These are phyloP conservation scores for Brasenia schreberi DNA, from an alignment of 164 flowering plant genomes.

Conservation along the genomic window DNA sequence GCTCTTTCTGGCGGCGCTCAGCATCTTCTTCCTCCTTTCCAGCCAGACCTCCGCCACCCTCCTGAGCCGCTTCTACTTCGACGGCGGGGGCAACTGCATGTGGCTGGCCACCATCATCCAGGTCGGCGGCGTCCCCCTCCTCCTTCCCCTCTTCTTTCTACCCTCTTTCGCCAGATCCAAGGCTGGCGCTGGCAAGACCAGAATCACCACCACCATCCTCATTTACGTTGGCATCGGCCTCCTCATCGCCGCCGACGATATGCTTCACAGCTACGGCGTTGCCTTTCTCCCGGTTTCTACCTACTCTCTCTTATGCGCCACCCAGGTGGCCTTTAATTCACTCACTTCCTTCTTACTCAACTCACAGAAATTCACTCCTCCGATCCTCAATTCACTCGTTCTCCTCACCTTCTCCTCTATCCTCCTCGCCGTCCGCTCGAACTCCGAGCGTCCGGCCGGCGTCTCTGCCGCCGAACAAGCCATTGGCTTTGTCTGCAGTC, in stretches of 20 bases:
- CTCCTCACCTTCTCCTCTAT: constrained; percentile 14
- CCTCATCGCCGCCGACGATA: constrained; percentile 11
- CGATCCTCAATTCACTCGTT: constrained; percentile 12
- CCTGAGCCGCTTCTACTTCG: too few relatives aligned
- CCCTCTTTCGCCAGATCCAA: too few relatives aligned
- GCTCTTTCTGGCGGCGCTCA: too few relatives aligned
- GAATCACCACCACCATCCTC: not conserved
- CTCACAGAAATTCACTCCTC: constrained; percentile 15
- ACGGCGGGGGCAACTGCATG: too few relatives aligned
- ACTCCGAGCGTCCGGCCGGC: constrained; percentile 2
- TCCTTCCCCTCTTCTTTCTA: too few relatives aligned
- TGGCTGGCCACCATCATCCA: too few relatives aligned
- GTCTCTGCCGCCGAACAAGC: constrained; percentile 7
- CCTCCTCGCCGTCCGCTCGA: constrained; percentile 12
- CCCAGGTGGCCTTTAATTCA: constrained; percentile 22
- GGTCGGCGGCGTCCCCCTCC: too few relatives aligned
- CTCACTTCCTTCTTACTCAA: constrained; percentile 18
- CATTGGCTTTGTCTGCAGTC: constrained; percentile 15
- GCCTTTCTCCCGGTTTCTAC: constrained; percentile 20
- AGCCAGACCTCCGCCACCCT: too few relatives aligned
- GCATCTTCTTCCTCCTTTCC: too few relatives aligned
- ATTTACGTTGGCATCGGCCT: constrained; percentile 14
- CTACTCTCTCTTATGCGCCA: constrained; percentile 17
- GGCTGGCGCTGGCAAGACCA: too few relatives aligned
- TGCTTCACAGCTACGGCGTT: constrained; percentile 19